Evolutionary conservation across 78 protist genomes (phyloP), one percentile per base, ranked within the genome.

Genomic region (Polysphondylium violaceum): DNA sequence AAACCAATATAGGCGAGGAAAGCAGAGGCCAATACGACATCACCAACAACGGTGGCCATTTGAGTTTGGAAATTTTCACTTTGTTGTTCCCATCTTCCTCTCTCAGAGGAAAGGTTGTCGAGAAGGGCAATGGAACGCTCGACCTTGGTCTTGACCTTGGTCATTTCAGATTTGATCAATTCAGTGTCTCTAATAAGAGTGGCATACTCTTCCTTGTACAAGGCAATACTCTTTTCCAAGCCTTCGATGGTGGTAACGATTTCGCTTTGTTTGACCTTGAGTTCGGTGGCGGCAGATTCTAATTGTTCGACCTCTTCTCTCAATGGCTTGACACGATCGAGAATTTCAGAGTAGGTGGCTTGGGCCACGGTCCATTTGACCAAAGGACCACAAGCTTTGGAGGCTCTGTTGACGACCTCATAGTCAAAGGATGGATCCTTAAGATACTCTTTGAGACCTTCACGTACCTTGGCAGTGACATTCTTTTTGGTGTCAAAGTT

Each of bases 331-430:
- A 98, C 92, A 41, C 86, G 56, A 56, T 85, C 95, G 27, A 95
- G 68, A 41, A 98, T 96, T n/a, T 74, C 90, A 3, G 97, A 40
- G 76, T 86, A 98, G 51, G 11, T 19, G 41, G 96, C 50, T 88
- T 96, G 98, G 1, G 98, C 97, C 12, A 17, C 5, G 12, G 94
- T 94, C 99, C 99, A 98, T 75, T 96, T 90, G 58, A 93, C 93
- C 31, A 98, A 81, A 16, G 99, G 99, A n/a, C 99, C 99, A 55
- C 96, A 88, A n/a, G 99, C 99, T 50, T 92, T 78, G 27, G 92
- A 73, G 6, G 98, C 96, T 7, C 92, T 21, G 74, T 96, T 73
- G 53, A 94, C 96, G 8, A 21, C 53, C 71, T 96, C 98, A 44
- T 29, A 90, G n/a, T 76, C 91, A 81, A 92, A 96, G 41, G 76